phyloP scores from a whole-genome alignment of 768 basidiomycete species.

The Paxillus involutus region DNA sequence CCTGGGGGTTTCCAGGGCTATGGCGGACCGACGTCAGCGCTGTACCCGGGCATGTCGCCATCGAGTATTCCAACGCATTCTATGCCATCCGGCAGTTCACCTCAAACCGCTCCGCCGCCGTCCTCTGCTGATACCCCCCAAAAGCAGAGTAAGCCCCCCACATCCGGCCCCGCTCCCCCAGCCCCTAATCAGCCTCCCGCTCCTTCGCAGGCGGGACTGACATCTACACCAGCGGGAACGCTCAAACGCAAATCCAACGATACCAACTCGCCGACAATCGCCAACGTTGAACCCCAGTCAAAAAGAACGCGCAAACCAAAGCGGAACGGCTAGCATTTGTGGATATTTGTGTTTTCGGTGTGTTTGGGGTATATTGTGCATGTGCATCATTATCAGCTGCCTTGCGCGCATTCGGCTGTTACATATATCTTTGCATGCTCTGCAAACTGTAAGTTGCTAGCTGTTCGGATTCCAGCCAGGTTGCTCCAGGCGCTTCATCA shows the following conservation, averaged over 20 bases:
- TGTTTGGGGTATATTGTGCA: constrained; percentile 31
- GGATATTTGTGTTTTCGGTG: constrained; percentile 33
- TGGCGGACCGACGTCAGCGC: constrained; percentile 38
- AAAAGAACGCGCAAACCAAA: constrained; percentile 57
- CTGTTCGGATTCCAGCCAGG: constrained; percentile 26
- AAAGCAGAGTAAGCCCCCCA: constrained; percentile 65
- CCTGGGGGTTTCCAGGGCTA: constrained; percentile 24
- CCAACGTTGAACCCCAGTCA: constrained; percentile 45
- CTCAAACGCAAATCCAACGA: constrained; percentile 56
- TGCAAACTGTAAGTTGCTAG: constrained; percentile 24
- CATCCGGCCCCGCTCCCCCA: constrained; percentile 39
- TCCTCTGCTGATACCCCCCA: constrained; percentile 54
- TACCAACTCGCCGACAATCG: constrained; percentile 51
- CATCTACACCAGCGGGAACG: constrained; percentile 51
- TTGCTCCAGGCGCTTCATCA: constrained; percentile 14
- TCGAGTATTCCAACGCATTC: constrained; percentile 47
- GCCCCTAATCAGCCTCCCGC: constrained; percentile 39
- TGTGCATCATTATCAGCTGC: constrained; percentile 14
- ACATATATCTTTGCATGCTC: constrained; percentile 30
- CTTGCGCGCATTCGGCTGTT: constrained; percentile 19
- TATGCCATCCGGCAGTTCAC: constrained; percentile 40
- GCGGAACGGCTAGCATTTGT: constrained; percentile 47
- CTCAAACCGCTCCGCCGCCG: constrained; percentile 45
- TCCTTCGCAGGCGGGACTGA: constrained; percentile 41
- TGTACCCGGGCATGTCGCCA: constrained; percentile 45